Evolutionary conservation across 257 asterid genomes (phyloP).

Genomic region (Solanum microdontum): DNA sequence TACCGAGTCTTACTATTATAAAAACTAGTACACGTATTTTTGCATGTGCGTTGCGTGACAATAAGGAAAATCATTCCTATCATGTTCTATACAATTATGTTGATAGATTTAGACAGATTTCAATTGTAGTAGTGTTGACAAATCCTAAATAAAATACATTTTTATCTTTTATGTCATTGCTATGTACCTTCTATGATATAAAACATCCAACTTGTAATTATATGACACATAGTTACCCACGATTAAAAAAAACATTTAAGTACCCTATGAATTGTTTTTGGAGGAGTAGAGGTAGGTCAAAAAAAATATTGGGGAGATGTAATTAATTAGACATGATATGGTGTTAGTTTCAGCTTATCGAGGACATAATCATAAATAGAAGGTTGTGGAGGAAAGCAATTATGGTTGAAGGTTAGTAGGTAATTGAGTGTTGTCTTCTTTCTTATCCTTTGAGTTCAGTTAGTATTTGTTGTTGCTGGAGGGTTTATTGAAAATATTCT

Average conservation of each 20-base stretch:
- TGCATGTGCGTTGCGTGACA: background rate
- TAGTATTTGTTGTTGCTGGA: too few relatives aligned
- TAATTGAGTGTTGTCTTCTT: background rate
- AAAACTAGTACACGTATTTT: background rate
- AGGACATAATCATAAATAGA: background rate
- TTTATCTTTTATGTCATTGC: background rate
- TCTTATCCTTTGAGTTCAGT: too few relatives aligned
- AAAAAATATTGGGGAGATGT: accelerated
- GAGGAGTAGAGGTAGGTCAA: accelerated
- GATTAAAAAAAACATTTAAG: background rate
- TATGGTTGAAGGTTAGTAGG: accelerated
- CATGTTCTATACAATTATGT: background rate
- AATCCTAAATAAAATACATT: background rate
- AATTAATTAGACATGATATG: background rate
- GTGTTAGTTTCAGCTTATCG: background rate
- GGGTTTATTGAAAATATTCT: background rate
- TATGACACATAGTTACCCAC: background rate
- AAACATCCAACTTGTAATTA: background rate
- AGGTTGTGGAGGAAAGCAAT: accelerated
- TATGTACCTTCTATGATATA: background rate
- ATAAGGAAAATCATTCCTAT: background rate
- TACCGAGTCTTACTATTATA: background rate
- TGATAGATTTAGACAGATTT: background rate
- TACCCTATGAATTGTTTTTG: background rate
- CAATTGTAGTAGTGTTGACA: background rate